Conservation (phyloP, 2,329 filamentous ascomycete species). For the Diaporthe citri region DNA sequence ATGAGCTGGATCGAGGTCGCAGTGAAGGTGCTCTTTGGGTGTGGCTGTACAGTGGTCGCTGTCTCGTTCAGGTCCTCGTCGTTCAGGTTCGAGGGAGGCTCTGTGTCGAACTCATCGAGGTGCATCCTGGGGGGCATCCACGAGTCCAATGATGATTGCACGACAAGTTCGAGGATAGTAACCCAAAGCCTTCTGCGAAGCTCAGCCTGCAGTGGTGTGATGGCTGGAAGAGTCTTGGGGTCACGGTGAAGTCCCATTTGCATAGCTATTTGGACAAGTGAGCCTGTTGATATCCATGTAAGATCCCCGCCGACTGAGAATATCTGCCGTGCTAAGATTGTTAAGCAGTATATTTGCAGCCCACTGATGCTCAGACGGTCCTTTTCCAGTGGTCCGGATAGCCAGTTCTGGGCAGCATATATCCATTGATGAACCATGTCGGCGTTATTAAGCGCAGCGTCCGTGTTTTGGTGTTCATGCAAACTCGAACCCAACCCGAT, state of each 20-base stretch:
- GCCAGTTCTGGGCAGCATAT: constrained; percentile 56
- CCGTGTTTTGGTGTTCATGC: constrained; percentile 36
- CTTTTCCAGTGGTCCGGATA: constrained; percentile 51
- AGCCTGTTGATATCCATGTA: constrained; percentile 57
- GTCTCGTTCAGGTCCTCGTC: constrained; percentile 46
- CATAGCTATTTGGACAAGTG: constrained; percentile 57
- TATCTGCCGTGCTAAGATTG: constrained; percentile 55
- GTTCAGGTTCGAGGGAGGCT: constrained; percentile 53
- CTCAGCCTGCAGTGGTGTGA: constrained; percentile 53
- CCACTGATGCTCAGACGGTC: constrained; percentile 48
- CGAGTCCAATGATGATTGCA: constrained; percentile 55
- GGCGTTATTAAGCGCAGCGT: background rate
- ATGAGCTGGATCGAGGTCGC: constrained; percentile 52
- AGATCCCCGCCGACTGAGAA: constrained; percentile 56
- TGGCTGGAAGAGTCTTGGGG: constrained; percentile 52
- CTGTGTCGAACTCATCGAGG: constrained; percentile 55
- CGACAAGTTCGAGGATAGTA: constrained; percentile 55
- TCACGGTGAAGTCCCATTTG: constrained; percentile 60
- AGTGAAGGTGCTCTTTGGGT: constrained; percentile 47
- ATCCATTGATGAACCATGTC: constrained; percentile 48
- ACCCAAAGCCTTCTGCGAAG: constrained; percentile 58
- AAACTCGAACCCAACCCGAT: constrained; percentile 56
- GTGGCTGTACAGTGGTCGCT: constrained; percentile 41
- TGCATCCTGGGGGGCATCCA: constrained; percentile 55
- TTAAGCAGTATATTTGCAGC: constrained; percentile 56